Base-by-base conservation (phyloP, 2,329 filamentous ascomycete genomes). In the Ophiostoma sp. region DNA sequence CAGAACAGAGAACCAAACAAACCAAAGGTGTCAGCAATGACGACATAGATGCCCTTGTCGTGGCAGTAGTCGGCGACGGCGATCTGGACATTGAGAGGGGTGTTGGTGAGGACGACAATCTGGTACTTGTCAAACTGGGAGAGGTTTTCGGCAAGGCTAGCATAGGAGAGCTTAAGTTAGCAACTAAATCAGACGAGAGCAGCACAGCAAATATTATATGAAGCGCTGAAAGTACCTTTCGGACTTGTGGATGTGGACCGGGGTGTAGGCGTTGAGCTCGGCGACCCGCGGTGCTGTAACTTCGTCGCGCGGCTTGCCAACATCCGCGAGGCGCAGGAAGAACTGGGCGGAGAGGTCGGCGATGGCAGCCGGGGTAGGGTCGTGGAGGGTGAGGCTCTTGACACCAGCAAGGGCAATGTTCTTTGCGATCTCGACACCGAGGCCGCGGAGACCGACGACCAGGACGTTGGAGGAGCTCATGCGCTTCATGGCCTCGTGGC, bases 361-460 rank as follows among this genome's bases (percentile, higher is more conserved):
- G 74, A 97, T 90, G 73, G 88, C 84, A 67, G 91, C 90, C 58
- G 92, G 92, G 64, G 89, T 87, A 64, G 95, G 94, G 77, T 99
- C 95, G 82, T 93, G 92, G 68, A 99, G 85, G 1, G 94, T 95
- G 73, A 99, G 82, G 76, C 93, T 97, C 85, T 99, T 99, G 80
- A 99, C 95, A 78, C 95, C 95, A 74, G 95, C 95, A 74, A 99
- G 89, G 70, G 95, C 95, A 76, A 99, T 92, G 76, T 99, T 99
- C 85, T 99, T 99, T 76, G 95, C 94, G 75, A 99, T 95, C 81
- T 99, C 95, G 68, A 97, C 94, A 82, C 95, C 95, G 55, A 99
- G 86, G 66, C 95, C 95, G 78, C 95, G 94, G 73, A 98, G 83
- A 72, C 95, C 95, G 71, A 94, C 90, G 68, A 99, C 85, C 67